These are phyloP conservation scores for Suillus hirtellus DNA, from an alignment of 768 basidiomycete genomes.

Conservation along the genomic window DNA sequence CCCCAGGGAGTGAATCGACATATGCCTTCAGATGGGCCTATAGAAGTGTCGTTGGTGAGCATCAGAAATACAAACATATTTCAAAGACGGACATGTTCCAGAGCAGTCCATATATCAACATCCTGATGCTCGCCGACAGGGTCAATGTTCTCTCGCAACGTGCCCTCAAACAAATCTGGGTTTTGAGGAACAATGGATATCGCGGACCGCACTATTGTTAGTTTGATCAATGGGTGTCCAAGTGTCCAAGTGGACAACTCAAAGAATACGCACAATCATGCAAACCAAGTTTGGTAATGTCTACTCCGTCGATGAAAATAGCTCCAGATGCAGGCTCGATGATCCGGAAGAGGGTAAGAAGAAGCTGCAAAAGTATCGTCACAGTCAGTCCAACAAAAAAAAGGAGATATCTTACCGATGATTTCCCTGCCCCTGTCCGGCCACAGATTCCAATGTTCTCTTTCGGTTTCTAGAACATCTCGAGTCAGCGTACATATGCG, in stretches of 20 bases:
- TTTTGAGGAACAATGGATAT: constrained; percentile 88
- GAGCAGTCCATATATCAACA: constrained; percentile 82
- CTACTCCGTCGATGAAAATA: constrained; percentile 72
- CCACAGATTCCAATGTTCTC: constrained; percentile 93
- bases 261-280: constrained; percentile 43
- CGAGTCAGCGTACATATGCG: constrained; percentile 9
- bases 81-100: constrained; percentile 54
- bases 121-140: constrained; percentile 76
- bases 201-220: constrained; percentile 56
- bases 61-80: neutral
- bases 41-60: constrained; percentile 1
- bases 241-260: neutral
- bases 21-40: constrained; percentile 71
- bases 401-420: constrained; percentile 49
- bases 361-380: constrained; percentile 38
- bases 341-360: constrained; percentile 76
- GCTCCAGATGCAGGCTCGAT: constrained; percentile 69
- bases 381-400: neutral
- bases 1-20: constrained; percentile 61
- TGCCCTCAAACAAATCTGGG: constrained; percentile 70
- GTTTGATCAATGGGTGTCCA: neutral
- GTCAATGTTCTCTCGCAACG: constrained; percentile 86
- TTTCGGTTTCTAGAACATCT: constrained; percentile 55
- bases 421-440: constrained; percentile 80
- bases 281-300: constrained; percentile 75